A percentile compares a stretch with the other conserved stretches of the same genome.
phyloP scores from a whole-genome alignment of 306 rosid species.

The Ochetophila trinervis region DNA sequence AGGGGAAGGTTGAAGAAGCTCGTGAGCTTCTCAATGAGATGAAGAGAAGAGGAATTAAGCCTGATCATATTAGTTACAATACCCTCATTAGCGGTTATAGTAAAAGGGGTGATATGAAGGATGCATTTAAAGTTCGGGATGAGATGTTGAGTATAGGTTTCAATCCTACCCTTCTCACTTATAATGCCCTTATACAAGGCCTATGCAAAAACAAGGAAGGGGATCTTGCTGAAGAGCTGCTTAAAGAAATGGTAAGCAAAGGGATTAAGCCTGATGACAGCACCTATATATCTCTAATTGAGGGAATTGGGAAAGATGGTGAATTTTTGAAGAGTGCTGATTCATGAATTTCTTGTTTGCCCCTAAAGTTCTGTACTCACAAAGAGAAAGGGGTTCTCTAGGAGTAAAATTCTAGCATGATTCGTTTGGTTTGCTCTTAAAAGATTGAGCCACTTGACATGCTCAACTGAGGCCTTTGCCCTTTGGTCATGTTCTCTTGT shows the following conservation, averaged over 20 bases:
- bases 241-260: constrained; percentile 66
- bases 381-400: constrained; percentile 13
- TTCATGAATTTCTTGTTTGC: constrained; percentile 23
- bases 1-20: constrained; percentile 86
- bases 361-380: constrained; percentile 10
- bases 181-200: constrained; percentile 82
- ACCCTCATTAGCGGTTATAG: constrained; percentile 85
- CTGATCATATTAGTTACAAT: constrained; percentile 79
- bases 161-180: constrained; percentile 82
- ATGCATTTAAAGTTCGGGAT: constrained; percentile 69
- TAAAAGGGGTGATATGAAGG: constrained; percentile 66
- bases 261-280: constrained; percentile 78
- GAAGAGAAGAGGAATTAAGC: constrained; percentile 81
- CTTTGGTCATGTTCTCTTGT: not conserved
- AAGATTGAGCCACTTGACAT: constrained; percentile 5
- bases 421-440: constrained; percentile 16
- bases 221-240: constrained; percentile 76
- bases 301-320: constrained; percentile 46
- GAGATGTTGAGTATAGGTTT: constrained; percentile 76
- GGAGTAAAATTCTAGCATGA: constrained; percentile 17
- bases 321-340: constrained; percentile 33
- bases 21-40: constrained; percentile 64
- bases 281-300: constrained; percentile 62
- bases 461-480: constrained; percentile 4
- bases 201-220: constrained; percentile 67